Conservation (phyloP, 371 early-diverging fungal species). For the Parasitella parasitica region DNA sequence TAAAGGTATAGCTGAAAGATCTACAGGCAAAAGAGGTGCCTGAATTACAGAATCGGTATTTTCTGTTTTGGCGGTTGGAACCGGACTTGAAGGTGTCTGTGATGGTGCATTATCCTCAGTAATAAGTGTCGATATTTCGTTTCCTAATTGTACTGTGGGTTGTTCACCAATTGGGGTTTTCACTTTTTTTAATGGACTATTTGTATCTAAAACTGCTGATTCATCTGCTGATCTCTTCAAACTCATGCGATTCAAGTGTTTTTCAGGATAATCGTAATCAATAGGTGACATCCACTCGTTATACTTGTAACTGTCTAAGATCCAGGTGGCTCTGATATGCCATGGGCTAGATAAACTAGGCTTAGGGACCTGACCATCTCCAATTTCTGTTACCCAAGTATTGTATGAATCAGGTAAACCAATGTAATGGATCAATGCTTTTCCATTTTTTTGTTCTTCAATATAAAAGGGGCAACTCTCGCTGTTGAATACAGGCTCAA, state of each 20-base stretch:
- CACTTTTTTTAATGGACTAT: constrained; percentile 12
- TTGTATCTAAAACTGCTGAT: background rate
- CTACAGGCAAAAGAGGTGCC: constrained; percentile 7
- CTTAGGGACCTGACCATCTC: constrained; percentile 33
- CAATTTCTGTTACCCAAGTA: constrained; percentile 59
- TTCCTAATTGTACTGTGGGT: too few species aligned
- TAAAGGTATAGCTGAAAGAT: constrained; percentile 20
- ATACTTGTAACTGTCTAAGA: constrained; percentile 64
- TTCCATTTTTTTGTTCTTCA: constrained; percentile 48
- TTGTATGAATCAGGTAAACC: constrained; percentile 77
- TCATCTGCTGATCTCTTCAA: constrained; percentile 28
- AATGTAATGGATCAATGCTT: constrained; percentile 63
- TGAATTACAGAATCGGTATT: background rate
- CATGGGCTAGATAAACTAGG: constrained; percentile 44
- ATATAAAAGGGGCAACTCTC: constrained; percentile 31
- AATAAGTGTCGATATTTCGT: too few species aligned
- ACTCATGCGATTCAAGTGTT: constrained; percentile 14
- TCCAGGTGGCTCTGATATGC: constrained; percentile 66
- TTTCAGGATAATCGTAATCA: constrained; percentile 51
- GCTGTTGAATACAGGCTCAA: constrained; percentile 6
- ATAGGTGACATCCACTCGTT: constrained; percentile 77
- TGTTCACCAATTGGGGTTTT: constrained; percentile 13
- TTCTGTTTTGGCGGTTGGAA: background rate
- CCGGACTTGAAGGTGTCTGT: background rate
- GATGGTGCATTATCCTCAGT: background rate